A percentile compares a stretch with the other conserved stretches of the same genome.
These are phyloP conservation scores for Fragaria nilgerrensis DNA, from an alignment of 306 rosid species.

Conservation along the genomic window DNA sequence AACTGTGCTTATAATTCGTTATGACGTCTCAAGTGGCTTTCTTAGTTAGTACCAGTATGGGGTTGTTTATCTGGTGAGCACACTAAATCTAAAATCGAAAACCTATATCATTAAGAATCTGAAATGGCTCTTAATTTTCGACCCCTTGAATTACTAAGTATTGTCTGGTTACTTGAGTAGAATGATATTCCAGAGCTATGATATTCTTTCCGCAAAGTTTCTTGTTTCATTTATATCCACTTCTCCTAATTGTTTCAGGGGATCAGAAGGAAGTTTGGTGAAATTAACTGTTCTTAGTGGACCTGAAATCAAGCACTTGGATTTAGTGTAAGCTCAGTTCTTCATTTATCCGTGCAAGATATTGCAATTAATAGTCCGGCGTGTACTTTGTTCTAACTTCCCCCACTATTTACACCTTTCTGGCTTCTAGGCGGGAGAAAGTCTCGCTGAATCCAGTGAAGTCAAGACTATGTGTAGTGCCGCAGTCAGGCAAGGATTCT, in stretches of 20 bases:
- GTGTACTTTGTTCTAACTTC: neutral
- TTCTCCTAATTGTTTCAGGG: conserved; percentile 58
- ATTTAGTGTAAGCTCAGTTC: conserved; percentile 50
- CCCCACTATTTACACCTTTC: neutral
- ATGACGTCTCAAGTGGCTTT: neutral
- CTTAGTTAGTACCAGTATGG: neutral
- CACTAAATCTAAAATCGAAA: neutral
- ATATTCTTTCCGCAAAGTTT: neutral
- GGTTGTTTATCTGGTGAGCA: neutral
- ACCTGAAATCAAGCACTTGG: conserved; percentile 58
- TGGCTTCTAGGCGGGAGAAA: conserved; percentile 80
- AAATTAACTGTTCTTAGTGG: conserved; percentile 80
- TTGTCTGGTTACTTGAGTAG: neutral
- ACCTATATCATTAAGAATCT: neutral
- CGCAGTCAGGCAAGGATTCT: conserved; percentile 62
- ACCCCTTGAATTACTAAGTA: neutral
- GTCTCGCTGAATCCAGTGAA: conserved; percentile 86
- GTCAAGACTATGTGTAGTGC: conserved; percentile 75
- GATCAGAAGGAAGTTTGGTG: conserved; percentile 86
- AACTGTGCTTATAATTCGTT: neutral
- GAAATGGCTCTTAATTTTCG: neutral
- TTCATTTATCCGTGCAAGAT: conserved; percentile 4
- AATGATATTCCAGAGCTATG: neutral
- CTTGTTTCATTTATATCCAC: conserved; percentile 22
- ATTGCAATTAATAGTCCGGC: neutral